Percentiles rank a stretch among this genome's conserved stretches.
phyloP scores from a whole-genome alignment of 1,139 yeast genomes.

The Yamadazyma conglobata region DNA sequence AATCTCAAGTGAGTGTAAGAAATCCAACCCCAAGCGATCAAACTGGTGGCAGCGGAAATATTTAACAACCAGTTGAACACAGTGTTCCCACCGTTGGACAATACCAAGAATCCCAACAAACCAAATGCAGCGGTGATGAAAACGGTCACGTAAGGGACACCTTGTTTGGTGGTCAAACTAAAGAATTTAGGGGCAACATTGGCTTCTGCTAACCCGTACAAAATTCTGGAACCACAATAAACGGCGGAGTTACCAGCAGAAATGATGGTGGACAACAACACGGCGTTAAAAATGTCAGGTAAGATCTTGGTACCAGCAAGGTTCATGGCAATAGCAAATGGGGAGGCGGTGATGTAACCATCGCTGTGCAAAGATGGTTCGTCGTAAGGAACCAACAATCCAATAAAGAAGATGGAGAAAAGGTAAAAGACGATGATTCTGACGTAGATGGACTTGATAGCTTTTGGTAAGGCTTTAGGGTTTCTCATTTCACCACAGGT shows the following conservation, averaged over 20 bases:
- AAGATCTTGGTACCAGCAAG: conserved; percentile 68
- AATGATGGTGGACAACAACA: conserved; percentile 61
- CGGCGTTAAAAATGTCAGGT: conserved; percentile 74
- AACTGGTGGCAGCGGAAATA: conserved; percentile 74
- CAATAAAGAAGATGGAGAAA: conserved; percentile 74
- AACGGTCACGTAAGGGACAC: conserved; percentile 68
- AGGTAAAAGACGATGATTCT: conserved; percentile 81
- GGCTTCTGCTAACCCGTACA: conserved; percentile 62
- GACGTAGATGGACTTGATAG: conserved; percentile 76
- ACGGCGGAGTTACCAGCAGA: conserved; percentile 84
- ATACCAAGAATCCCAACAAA: conserved; percentile 64
- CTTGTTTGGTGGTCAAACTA: conserved; percentile 49
- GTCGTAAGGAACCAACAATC: conserved; percentile 76
- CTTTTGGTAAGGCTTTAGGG: conserved; percentile 82
- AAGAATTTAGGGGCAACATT: conserved; percentile 61
- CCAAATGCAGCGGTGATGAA: conserved; percentile 59
- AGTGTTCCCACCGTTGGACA: conserved; percentile 56
- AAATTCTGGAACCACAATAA: conserved; percentile 71
- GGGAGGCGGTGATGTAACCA: conserved; percentile 44
- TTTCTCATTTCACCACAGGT: conserved; percentile 86
- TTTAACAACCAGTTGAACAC: conserved; percentile 86
- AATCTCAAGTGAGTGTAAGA: conserved; percentile 64
- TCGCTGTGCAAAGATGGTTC: conserved; percentile 43
- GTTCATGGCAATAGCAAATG: conserved; percentile 54
- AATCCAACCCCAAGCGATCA: conserved; percentile 72